These are phyloP conservation scores for Aspergillus olivimuriae DNA, from an alignment of 495 filamentous ascomycete species.

Conservation along the genomic window DNA sequence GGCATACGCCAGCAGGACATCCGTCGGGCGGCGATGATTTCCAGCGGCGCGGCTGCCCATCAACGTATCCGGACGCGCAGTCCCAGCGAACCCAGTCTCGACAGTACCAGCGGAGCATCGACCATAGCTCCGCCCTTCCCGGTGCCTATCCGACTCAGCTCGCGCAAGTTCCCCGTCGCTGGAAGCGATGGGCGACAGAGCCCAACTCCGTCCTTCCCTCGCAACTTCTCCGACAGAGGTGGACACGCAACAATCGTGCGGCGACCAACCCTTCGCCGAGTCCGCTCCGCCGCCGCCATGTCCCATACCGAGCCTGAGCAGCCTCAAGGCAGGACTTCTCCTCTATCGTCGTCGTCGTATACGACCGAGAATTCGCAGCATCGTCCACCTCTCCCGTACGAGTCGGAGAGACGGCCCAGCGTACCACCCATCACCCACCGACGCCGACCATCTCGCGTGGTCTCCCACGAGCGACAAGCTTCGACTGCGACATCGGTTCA, in stretches of 20 bases:
- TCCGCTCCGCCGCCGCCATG: slow-evolving; percentile 71
- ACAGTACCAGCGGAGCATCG: slow-evolving; percentile 36
- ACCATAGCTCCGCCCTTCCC: slow-evolving; percentile 70
- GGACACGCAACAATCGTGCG: slow-evolving; percentile 26
- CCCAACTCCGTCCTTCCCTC: slow-evolving; percentile 56
- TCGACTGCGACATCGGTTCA: slow-evolving; percentile 59
- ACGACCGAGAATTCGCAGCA: slow-evolving; percentile 60
- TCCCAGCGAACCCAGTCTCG: slow-evolving; percentile 62
- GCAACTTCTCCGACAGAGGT: slow-evolving; percentile 38
- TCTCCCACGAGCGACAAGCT: slow-evolving; percentile 29
- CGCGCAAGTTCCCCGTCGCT: slow-evolving; percentile 64
- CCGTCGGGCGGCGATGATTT: slow-evolving; percentile 64
- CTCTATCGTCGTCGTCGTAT: slow-evolving; percentile 59
- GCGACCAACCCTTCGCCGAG: slow-evolving; percentile 61
- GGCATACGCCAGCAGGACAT: slow-evolving; percentile 45
- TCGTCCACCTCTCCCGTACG: slow-evolving; percentile 64
- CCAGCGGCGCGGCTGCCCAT: slow-evolving; percentile 69
- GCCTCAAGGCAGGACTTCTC: slow-evolving; percentile 56
- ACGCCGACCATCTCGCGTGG: slow-evolving; percentile 13
- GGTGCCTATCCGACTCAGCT: slow-evolving; percentile 83
- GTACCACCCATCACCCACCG: slow-evolving; percentile 15
- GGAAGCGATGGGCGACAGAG: slow-evolving; percentile 73
- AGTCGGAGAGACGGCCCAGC: slow-evolving; percentile 25
- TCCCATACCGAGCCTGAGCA: slow-evolving; percentile 43
- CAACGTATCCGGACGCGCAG: slow-evolving; percentile 58